Base-by-base conservation (phyloP, 805 yeast species). In the Candida oleophila region DNA sequence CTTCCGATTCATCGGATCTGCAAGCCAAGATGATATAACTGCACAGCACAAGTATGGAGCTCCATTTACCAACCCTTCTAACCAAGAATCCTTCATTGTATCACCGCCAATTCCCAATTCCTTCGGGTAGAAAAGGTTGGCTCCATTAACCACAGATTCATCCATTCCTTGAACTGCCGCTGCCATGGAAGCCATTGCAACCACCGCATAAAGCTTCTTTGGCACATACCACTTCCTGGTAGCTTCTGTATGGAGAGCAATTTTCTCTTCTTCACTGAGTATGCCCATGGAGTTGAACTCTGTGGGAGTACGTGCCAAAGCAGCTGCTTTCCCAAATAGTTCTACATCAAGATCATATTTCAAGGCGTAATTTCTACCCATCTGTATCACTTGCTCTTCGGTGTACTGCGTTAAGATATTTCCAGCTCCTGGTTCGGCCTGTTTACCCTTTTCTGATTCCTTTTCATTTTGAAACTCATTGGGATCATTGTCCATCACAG, bases 131-230 rank as follows among this genome's bases (percentile, higher is more conserved):
- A 75, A 78, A 19, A 82, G 60, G 41, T 77, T 79, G 19, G 89
- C 89, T 30, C 89, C 89, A 51, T 83, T 82, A 48, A 81, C 68
- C 7, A 82, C 88, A 5, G 87, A 77, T 60, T 84, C 87, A 60
- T 84, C 89, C 87, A 82, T 82, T 43, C 89, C 89, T 59, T 84
- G 89, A 37, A 83, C 86, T 3, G 85, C 82, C 3, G 87, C 85
- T 44, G 87, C 82, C 71, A 83, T 69, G 2, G 88, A 83, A 39
- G 85, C 81, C 56, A 82, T 65, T 7, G 82, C 76, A 62, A 80
- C 76, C 16, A 78, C 74, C 49, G 71, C 79, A 50, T 77, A 61
- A 54, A 85, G 68, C 48, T 74, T 79, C 8, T 56, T 19, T 69
- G 77, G 81, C 20, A 77, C 75, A 45, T 68, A 67, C 74, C 74